phyloP scores from a whole-genome alignment of 805 yeast species.

The Tetrapisispora nanseiensis region DNA sequence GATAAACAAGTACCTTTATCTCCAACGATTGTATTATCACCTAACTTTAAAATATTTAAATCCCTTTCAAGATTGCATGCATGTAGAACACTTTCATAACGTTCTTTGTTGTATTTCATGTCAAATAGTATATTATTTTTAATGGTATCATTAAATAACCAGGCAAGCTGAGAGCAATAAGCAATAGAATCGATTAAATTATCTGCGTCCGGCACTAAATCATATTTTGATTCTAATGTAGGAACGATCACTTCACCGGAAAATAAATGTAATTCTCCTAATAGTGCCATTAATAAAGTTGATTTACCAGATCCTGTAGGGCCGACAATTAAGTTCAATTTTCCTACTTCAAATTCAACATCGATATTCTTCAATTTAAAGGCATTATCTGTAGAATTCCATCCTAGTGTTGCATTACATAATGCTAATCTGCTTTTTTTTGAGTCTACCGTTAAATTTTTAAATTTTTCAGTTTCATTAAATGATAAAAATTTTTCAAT shows the following conservation, averaged over 20 bases:
- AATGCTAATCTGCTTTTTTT: constrained; percentile 53
- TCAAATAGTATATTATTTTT: constrained; percentile 76
- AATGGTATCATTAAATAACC: constrained; percentile 89
- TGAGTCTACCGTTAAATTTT: constrained; percentile 52
- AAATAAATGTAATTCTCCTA: constrained; percentile 82
- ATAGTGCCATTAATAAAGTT: constrained; percentile 74
- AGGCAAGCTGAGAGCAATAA: constrained; percentile 90
- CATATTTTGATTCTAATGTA: constrained; percentile 64
- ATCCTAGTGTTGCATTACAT: constrained; percentile 67
- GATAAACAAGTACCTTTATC: constrained; percentile 94
- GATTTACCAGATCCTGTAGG: constrained; percentile 95
- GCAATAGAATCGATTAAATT: constrained; percentile 90
- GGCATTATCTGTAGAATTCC: constrained; percentile 54
- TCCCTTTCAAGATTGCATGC: constrained; percentile 89
- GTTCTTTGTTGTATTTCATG: constrained; percentile 54
- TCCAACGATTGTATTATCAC: constrained; percentile 91
- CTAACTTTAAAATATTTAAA: constrained; percentile 74
- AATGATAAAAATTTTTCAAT: constrained; percentile 70
- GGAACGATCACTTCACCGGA: constrained; percentile 73
- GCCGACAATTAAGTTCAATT: constrained; percentile 79
- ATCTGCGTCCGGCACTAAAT: constrained; percentile 62
- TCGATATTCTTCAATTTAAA: constrained; percentile 72
- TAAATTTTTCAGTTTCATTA: constrained; percentile 77
- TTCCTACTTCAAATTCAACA: constrained; percentile 59
- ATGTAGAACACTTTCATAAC: constrained; percentile 69